Conservation (phyloP, 2,329 filamentous ascomycete species). For the Geoglossum cookeanum region DNA sequence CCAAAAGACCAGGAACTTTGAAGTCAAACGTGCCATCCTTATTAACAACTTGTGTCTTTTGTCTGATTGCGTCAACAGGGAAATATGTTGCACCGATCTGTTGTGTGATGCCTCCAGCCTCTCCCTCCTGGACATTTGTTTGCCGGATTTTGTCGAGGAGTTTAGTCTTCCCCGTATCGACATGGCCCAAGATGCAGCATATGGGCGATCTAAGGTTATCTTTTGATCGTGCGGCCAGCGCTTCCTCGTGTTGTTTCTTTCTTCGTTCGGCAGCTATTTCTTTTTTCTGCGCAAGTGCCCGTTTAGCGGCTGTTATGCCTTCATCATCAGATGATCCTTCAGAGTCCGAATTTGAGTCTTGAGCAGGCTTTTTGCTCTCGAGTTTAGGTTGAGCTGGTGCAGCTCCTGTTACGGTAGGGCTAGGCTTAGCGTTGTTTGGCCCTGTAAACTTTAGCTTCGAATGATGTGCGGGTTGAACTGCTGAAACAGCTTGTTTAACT, state of each 20-base stretch:
- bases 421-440: constrained; percentile 15
- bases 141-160: constrained; percentile 94
- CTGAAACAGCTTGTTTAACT: constrained; percentile 7
- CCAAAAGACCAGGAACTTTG: constrained; percentile 88
- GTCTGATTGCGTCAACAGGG: constrained; percentile 76
- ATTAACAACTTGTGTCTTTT: constrained; percentile 91
- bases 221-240: constrained; percentile 74
- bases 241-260: constrained; percentile 79
- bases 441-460: constrained; percentile 13
- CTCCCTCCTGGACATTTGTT: constrained; percentile 96
- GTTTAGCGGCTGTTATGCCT: constrained; percentile 50
- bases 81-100: constrained; percentile 99
- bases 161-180: constrained; percentile 99
- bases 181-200: constrained; percentile 98
- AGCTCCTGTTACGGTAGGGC: constrained; percentile 10
- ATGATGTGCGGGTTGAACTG: constrained; percentile 8
- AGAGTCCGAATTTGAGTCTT: constrained; percentile 36
- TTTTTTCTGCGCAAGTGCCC: constrained; percentile 59
- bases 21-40: constrained; percentile 77
- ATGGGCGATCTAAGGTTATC: constrained; percentile 94
- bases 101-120: constrained; percentile 98
- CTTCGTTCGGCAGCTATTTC: constrained; percentile 75
- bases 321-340: constrained; percentile 54
- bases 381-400: not conserved
- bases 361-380: constrained; percentile 4